Evolutionary conservation across 2,329 filamentous ascomycete species (phyloP).

Genomic region (Ophiostoma ulmi): DNA sequence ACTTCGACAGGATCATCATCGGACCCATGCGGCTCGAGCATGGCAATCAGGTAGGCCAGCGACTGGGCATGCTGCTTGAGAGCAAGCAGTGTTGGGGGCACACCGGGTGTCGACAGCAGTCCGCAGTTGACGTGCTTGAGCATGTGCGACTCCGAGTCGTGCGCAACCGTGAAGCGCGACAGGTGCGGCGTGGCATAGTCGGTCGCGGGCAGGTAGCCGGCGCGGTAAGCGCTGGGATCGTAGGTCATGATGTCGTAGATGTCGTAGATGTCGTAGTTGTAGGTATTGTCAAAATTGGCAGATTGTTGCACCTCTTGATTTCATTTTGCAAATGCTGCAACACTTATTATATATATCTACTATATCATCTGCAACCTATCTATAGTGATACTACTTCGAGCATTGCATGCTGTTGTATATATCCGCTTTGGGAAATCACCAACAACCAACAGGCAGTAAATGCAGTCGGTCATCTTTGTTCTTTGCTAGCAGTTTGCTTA

Average conservation of each 20-base stretch:
- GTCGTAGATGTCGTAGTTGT: not conserved
- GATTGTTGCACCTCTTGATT: not conserved
- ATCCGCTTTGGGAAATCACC: not conserved
- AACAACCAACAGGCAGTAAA: not conserved
- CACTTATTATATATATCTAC: not conserved
- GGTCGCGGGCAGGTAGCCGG: slow-evolving; percentile 35
- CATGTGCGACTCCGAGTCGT: slow-evolving; percentile 32
- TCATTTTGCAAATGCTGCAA: not conserved
- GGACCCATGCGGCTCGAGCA: slow-evolving; percentile 37
- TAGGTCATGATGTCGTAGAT: not conserved
- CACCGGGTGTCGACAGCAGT: slow-evolving; percentile 50
- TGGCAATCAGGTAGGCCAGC: slow-evolving; percentile 49
- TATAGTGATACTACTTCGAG: not conserved
- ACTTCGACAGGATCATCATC: slow-evolving; percentile 21
- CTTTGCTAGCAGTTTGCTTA: not conserved
- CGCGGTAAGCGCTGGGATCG: slow-evolving; percentile 24
- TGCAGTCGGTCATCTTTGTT: not conserved
- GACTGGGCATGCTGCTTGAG: slow-evolving; percentile 58
- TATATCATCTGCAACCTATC: not conserved
- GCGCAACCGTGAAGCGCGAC: slow-evolving; percentile 38
- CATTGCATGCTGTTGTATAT: not conserved
- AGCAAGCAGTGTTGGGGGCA: slow-evolving; percentile 50
- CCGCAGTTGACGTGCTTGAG: slow-evolving; percentile 52
- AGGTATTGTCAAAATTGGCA: not conserved
- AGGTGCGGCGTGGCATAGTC: slow-evolving; percentile 41